Evolutionary conservation across 2,329 filamentous ascomycete genomes (phyloP), one percentile per base, ranked within the genome.

Genomic region (Colletotrichum sansevieriae): DNA sequence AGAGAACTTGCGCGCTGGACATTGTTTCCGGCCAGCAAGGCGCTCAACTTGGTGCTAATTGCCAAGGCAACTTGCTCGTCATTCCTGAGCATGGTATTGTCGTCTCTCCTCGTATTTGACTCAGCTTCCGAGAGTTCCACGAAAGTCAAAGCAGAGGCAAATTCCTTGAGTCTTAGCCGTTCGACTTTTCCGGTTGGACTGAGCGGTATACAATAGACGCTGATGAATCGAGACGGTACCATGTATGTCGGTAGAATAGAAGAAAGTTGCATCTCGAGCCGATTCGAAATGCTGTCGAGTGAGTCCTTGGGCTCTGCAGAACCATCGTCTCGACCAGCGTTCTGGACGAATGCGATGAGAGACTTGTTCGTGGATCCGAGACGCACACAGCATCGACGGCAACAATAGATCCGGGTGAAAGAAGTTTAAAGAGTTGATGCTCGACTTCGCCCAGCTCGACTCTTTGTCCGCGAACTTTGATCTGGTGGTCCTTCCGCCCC

Each of bases 401-500:
- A n/a, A 59, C 65, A 11, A 18, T 12, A 6, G 60, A 63, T 10
- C 15, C 39, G 3, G 39, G 7, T 3, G 65, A 55, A 1, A 65
- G 51, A 2, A 60, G n/a, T 22, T 51, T 39, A 6, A 63, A 60
- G 15, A 75, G 58, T 11, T 69, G 71, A 20, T 75, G 67, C 70
- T 79, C 76, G 7, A 79, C 73, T 43, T 79, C 78, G 1, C 73
- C 76, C 0, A 76, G 71, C 47, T 79, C 78, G 6, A 78, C 71
- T 12, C 78, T 74, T 20, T 79, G 76, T 7, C 78, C 77, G n/a
- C 73, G 73, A 4, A 79, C 72, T 70, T 79, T 79, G 67, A 79
- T 72, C 61, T 79, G 77, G 1, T 70, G 52, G 4, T 78, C 77
- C 9, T 72, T 74, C 0, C 77, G 73, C 1, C 77, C 76, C 7